These are phyloP conservation scores for Leccinum aurantiacum DNA, from an alignment of 768 basidiomycete genomes.

Conservation along the genomic window DNA sequence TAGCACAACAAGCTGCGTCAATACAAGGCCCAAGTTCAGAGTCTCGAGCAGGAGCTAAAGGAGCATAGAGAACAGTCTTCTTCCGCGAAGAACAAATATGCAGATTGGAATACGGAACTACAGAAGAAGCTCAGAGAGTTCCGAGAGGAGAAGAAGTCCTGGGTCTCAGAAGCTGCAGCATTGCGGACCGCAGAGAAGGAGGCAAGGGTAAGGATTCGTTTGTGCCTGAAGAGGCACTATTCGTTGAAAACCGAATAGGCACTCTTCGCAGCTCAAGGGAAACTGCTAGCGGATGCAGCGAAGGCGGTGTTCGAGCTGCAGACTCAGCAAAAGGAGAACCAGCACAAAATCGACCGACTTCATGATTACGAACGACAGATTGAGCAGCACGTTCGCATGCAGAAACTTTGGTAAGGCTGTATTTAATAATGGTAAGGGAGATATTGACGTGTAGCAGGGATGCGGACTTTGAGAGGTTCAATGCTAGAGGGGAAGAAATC, in stretches of 20 bases:
- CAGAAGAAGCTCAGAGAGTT: constrained; percentile 73
- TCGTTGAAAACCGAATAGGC: constrained; percentile 41
- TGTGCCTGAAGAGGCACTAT: neutral
- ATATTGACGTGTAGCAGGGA: constrained; percentile 51
- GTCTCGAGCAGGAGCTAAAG: constrained; percentile 66
- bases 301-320: constrained; percentile 68
- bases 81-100: constrained; percentile 72
- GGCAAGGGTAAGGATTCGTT: constrained; percentile 46
- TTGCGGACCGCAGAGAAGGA: constrained; percentile 74
- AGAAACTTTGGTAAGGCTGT: constrained; percentile 68
- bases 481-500: constrained; percentile 60
- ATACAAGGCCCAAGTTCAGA: constrained; percentile 66
- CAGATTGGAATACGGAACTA: constrained; percentile 82
- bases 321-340: constrained; percentile 73
- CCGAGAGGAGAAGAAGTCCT: constrained; percentile 76
- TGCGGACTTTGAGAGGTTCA: constrained; percentile 68
- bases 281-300: constrained; percentile 66
- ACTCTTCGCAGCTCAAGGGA: constrained; percentile 65
- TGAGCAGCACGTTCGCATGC: constrained; percentile 73
- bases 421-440: neutral
- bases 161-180: constrained; percentile 66
- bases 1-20: constrained; percentile 84
- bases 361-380: constrained; percentile 87
- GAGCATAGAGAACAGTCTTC: constrained; percentile 74
- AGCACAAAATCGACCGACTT: constrained; percentile 79